Evolutionary conservation across 139 green algal genomes (phyloP), one percentile per base, ranked within the genome.

Genomic region (Chlorella sorokiniana): DNA sequence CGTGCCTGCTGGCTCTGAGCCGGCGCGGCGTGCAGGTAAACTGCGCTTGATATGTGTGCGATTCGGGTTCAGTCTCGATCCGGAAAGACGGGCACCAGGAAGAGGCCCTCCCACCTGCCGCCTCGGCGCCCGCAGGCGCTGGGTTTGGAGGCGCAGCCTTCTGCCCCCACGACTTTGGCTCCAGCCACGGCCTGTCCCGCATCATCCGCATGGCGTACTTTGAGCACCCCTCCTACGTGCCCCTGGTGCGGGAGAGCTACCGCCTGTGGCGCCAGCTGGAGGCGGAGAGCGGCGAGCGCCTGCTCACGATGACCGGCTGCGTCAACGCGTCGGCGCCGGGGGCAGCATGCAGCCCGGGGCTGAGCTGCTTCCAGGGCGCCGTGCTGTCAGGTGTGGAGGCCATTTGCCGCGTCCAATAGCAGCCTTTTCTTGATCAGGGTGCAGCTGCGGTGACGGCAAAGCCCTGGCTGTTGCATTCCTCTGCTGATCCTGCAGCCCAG

Each of bases 171-270:
- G 35, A 67, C 29, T 29, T 44, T 0, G 86, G 84, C 9, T 91
- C 85, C 20, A 89, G 85, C 35, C 90, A 94, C 75, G 91, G 91
- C 35, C 42, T 81, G 6, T 89, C 90, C 0, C 84, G 91, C 27
- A 94, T 95, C 68, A 95, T 93, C 10, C 81, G 91, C 2, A 79
- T 86, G 27, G 78, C 81, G 9, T 95, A 95, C 59, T 80, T 88
- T 42, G 90, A 91, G 56, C 72, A 88, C 44, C 86, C 76, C 0
- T 65, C 40, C 18, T 92, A 92, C 65, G 88, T 94, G 23, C 86
- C 89, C 3, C 85, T 93, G 45, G 80, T 94, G 54, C 61, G 76
- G 8, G 67, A 83, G 1, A 81, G 85, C 3, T 94, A 84, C 52
- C 78, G 84, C 6, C 51, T 89, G 29, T 94, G 88, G 83, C 23